Percentiles rank a stretch among this genome's conserved stretches.
Conservation (phyloP, 176 grass and related monocot genomes). For the Ampelocalamus luodianensis region DNA sequence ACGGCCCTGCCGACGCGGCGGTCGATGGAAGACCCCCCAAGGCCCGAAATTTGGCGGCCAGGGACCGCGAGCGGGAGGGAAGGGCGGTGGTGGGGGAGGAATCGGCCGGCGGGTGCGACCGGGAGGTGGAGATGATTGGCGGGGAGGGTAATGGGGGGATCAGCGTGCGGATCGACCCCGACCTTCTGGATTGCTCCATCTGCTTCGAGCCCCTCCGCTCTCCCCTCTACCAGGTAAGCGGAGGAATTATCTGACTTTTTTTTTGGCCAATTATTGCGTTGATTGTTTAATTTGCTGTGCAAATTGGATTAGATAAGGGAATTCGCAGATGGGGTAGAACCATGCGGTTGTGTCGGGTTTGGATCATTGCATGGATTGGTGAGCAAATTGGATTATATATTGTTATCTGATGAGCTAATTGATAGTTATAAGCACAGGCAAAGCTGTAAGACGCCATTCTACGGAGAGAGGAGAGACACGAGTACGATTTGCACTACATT, state of each 20-base stretch:
- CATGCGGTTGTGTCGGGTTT: no score
- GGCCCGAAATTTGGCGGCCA: neutral
- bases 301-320: neutral
- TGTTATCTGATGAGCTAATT: no score
- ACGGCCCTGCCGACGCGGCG: neutral
- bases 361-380: no score
- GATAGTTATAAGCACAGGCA: no score
- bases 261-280: neutral
- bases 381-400: no score
- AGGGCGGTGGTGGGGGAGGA: neutral
- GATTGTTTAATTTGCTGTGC: neutral
- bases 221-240: constrained; percentile 73
- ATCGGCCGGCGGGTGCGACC: neutral
- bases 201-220: constrained; percentile 70
- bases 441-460: no score
- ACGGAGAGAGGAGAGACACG: no score
- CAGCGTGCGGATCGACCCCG: constrained; percentile 66
- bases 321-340: neutral
- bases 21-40: neutral
- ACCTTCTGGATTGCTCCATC: constrained; percentile 77
- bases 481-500: no score
- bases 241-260: neutral
- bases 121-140: neutral
- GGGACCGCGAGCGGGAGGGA: neutral
- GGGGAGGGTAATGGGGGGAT: constrained; percentile 38